Percentiles rank a stretch among this genome's conserved stretches.
phyloP scores from a whole-genome alignment of 1,284 basidiomycete genomes.

The Cystobasidium slooffiae region DNA sequence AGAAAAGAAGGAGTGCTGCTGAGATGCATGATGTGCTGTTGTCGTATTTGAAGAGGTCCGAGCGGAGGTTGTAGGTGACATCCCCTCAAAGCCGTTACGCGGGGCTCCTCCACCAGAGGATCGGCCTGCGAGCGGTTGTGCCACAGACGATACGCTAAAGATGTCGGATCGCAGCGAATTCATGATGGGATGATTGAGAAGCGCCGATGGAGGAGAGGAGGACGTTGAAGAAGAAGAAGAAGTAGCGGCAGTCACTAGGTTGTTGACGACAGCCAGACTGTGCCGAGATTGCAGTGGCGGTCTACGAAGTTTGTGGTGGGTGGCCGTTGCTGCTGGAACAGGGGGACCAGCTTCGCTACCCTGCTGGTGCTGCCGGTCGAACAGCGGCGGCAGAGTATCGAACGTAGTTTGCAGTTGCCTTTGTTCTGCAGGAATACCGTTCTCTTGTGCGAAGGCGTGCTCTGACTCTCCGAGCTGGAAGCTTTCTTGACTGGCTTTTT shows the following conservation, averaged over 20 bases:
- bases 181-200: constrained; percentile 9
- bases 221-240: not conserved
- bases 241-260: not conserved
- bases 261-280: constrained; percentile 23
- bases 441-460: not conserved
- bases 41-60: not conserved
- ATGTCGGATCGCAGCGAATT: constrained; percentile 11
- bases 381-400: not conserved
- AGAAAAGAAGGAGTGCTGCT: not conserved
- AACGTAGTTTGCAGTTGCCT: too few species aligned
- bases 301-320: not conserved
- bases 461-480: not conserved
- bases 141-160: constrained; percentile 1
- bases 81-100: not conserved
- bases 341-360: not conserved
- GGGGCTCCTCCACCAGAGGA: not conserved
- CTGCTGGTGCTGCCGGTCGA: not conserved
- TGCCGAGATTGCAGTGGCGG: constrained; percentile 19
- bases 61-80: not conserved
- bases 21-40: not conserved
- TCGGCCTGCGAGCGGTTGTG: not conserved
- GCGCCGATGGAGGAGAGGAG: not conserved
- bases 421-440: not conserved
- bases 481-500: not conserved
- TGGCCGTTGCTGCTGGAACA: not conserved